A percentile compares a stretch with the other conserved stretches of the same genome.
Evolutionary conservation across 2,329 filamentous ascomycete species (phyloP).

Genomic region (Cyphellophora europaea): DNA sequence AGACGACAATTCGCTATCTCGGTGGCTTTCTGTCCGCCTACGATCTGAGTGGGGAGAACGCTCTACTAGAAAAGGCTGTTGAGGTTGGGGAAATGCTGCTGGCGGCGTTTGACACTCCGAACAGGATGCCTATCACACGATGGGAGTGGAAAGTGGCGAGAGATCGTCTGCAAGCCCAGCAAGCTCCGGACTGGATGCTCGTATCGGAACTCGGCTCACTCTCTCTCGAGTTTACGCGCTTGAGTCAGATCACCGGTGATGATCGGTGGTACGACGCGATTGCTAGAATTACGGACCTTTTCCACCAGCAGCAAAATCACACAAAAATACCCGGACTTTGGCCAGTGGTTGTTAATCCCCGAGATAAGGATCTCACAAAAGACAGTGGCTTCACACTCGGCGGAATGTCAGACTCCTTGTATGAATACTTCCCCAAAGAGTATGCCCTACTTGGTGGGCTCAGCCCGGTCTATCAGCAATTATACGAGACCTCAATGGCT

Average conservation of each 20-base stretch:
- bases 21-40: slow-evolving; percentile 68
- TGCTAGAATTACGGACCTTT: slow-evolving; percentile 45
- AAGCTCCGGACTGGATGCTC: slow-evolving; percentile 26
- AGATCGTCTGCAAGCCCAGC: slow-evolving; percentile 34
- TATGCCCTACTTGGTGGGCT: slow-evolving; percentile 29
- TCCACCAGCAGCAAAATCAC: slow-evolving; percentile 43
- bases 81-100: slow-evolving; percentile 48
- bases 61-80: slow-evolving; percentile 43
- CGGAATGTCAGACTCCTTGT: slow-evolving; percentile 12
- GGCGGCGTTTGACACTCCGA: slow-evolving; percentile 29
- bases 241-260: slow-evolving; percentile 53
- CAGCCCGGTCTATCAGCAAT: slow-evolving; percentile 36
- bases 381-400: slow-evolving; percentile 42
- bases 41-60: slow-evolving; percentile 41
- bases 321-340: slow-evolving; percentile 54
- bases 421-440: slow-evolving; percentile 26
- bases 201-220: slow-evolving; percentile 38
- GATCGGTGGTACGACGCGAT: slow-evolving; percentile 53
- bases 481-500: slow-evolving; percentile 46
- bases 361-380: slow-evolving; percentile 33
- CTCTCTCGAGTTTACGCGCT: slow-evolving; percentile 42
- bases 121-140: slow-evolving; percentile 21
- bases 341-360: slow-evolving; percentile 46
- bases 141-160: slow-evolving; percentile 21
- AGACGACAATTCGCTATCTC: slow-evolving; percentile 83